These are phyloP conservation scores for Rhodotorula sp. DNA, from an alignment of 1,284 basidiomycete species.

Conservation along the genomic window DNA sequence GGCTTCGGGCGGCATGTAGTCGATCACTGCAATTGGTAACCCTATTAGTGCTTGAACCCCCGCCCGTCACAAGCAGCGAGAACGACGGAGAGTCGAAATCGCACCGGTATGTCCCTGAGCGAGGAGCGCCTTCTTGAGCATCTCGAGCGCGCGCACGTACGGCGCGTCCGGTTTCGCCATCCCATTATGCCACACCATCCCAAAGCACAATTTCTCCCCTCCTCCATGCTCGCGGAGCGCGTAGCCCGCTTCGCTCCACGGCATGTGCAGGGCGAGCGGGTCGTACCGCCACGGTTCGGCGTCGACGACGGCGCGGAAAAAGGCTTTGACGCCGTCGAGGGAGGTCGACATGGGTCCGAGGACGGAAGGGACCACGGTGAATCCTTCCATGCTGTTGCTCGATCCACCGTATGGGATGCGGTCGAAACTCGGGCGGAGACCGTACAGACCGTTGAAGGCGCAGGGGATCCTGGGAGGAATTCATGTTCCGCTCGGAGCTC, in stretches of 20 bases:
- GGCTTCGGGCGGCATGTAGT: slow-evolving; percentile 57
- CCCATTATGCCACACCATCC: slow-evolving; percentile 65
- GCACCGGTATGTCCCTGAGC: slow-evolving; percentile 62
- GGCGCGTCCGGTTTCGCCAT: slow-evolving; percentile 68
- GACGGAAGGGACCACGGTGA: slow-evolving; percentile 61
- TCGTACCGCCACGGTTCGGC: slow-evolving; percentile 69
- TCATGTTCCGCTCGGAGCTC: too few species aligned
- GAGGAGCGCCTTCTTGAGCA: slow-evolving; percentile 60
- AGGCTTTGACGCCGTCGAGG: slow-evolving; percentile 62
- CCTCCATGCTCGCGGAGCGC: slow-evolving; percentile 61
- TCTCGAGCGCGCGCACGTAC: slow-evolving; percentile 62
- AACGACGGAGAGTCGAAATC: not conserved
- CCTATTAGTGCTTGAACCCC: too few species aligned
- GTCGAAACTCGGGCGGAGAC: slow-evolving; percentile 66
- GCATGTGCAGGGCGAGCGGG: slow-evolving; percentile 58
- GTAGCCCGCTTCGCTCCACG: slow-evolving; percentile 65
- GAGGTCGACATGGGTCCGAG: slow-evolving; percentile 67
- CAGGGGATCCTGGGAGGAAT: slow-evolving; percentile 65
- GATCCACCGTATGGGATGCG: slow-evolving; percentile 67
- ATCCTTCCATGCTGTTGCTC: slow-evolving; percentile 42
- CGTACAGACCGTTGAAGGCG: slow-evolving; percentile 65
- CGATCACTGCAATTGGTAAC: too few species aligned
- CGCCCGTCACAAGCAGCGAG: not conserved
- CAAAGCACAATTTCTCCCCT: slow-evolving; percentile 62
- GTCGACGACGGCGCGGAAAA: slow-evolving; percentile 62